Evolutionary conservation across 495 filamentous ascomycete species (phyloP).

Genomic region (Neurospora hispaniola): DNA sequence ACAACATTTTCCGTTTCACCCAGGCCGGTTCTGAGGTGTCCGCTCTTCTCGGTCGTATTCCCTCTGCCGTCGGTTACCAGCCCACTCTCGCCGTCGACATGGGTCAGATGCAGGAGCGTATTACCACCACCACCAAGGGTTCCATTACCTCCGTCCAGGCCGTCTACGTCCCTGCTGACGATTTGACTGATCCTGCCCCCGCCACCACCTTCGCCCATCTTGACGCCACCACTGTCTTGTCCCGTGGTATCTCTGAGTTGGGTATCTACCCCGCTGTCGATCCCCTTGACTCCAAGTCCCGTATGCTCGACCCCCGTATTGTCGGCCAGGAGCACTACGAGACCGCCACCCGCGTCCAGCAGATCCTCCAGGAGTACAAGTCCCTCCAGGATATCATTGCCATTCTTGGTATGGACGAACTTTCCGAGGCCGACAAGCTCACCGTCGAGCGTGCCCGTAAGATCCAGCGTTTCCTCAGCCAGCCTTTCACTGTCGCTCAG

Average conservation of each 20-base stretch:
- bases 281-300: conserved; percentile 97
- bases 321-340: conserved; percentile 97
- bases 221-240: conserved; percentile 99
- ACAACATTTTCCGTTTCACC: conserved; percentile 99
- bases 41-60: conserved; percentile 97
- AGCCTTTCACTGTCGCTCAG: conserved; percentile 98
- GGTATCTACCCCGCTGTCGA: conserved; percentile 99
- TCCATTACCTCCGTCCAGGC: conserved; percentile 99
- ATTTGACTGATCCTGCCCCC: conserved; percentile 99
- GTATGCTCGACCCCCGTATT: conserved; percentile 98
- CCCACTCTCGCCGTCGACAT: conserved; percentile 99
- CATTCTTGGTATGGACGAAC: conserved; percentile 99
- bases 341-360: conserved; percentile 87
- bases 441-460: conserved; percentile 99
- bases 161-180: conserved; percentile 99
- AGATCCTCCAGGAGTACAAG: conserved; percentile 99
- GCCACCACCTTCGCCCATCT: conserved; percentile 99
- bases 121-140: conserved; percentile 98
- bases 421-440: conserved; percentile 97
- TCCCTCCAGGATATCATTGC: conserved; percentile 99
- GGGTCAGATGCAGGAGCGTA: conserved; percentile 99
- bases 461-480: conserved; percentile 97
- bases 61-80: conserved; percentile 99
- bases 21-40: conserved; percentile 99
- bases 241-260: conserved; percentile 99